Percentiles rank a stretch among this genome's conserved stretches.
Evolutionary conservation across 2,329 filamentous ascomycete genomes (phyloP).

Genomic region (Pleurostoma richardsiae): DNA sequence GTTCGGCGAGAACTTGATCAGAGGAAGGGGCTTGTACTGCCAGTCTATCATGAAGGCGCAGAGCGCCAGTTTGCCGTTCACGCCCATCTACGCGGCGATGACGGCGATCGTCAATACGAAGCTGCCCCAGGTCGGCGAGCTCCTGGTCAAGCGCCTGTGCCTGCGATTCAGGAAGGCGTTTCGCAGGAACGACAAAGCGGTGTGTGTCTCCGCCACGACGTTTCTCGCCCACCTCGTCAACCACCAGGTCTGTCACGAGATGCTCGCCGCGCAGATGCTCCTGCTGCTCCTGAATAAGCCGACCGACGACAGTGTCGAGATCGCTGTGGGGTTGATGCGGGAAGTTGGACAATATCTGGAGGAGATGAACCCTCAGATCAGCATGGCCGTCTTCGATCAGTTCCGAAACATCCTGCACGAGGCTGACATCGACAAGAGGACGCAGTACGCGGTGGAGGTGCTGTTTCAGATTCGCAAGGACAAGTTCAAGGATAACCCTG

Average conservation of each 20-base stretch:
- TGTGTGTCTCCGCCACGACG: slow-evolving; percentile 86
- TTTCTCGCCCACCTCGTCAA: slow-evolving; percentile 96
- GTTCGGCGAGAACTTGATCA: slow-evolving; percentile 89
- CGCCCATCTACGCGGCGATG: slow-evolving; percentile 93
- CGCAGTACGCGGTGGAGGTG: slow-evolving; percentile 99
- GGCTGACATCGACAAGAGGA: slow-evolving; percentile 92
- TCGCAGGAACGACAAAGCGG: slow-evolving; percentile 93
- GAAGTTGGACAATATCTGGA: slow-evolving; percentile 93
- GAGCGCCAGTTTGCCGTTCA: slow-evolving; percentile 91
- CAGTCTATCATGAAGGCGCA: slow-evolving; percentile 98
- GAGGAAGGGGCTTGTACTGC: slow-evolving; percentile 89
- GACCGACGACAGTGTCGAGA: slow-evolving; percentile 95
- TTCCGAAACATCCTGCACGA: slow-evolving; percentile 95
- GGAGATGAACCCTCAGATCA: slow-evolving; percentile 87
- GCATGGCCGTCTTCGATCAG: slow-evolving; percentile 89
- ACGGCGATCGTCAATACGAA: slow-evolving; percentile 97
- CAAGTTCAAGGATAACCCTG: slow-evolving; percentile 90
- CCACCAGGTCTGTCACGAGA: slow-evolving; percentile 91
- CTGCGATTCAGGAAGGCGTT: slow-evolving; percentile 95
- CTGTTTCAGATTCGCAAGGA: slow-evolving; percentile 95
- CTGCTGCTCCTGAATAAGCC: slow-evolving; percentile 90
- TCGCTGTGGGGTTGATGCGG: slow-evolving; percentile 86
- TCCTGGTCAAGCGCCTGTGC: slow-evolving; percentile 78
- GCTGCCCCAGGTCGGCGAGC: slow-evolving; percentile 86
- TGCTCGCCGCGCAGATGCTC: slow-evolving; percentile 87